Conservation (phyloP, 306 rosid species). For the Trifolium repens region DNA sequence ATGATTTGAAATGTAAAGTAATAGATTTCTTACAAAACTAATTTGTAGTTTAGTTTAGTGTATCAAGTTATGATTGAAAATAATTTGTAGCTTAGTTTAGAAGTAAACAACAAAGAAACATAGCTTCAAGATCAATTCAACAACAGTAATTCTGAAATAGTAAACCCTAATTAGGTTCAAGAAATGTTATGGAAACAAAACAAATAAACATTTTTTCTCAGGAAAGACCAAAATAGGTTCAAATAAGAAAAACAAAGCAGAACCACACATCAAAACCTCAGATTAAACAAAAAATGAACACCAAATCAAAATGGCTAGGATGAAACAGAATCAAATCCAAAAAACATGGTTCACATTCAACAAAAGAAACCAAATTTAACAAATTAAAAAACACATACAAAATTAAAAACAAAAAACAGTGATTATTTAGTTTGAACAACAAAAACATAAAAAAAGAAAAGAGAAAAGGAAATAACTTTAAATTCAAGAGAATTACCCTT, state of each 20-base stretch:
- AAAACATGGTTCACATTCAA: background rate
- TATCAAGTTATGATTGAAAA: background rate
- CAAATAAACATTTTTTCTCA: conserved; percentile 14
- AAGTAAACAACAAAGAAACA: conserved; percentile 5
- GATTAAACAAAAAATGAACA: conserved; percentile 10
- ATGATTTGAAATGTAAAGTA: conserved; percentile 38
- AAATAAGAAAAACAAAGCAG: background rate
- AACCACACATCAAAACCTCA: conserved; percentile 26
- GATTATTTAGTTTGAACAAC: background rate
- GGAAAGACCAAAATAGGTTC: conserved; percentile 2
- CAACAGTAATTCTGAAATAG: conserved; percentile 34
- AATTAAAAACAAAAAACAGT: background rate
- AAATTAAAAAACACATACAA: conserved; percentile 5
- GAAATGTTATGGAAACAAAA: conserved; percentile 6
- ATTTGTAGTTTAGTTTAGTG: background rate
- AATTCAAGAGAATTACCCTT: conserved; percentile 15
- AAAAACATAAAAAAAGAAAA: background rate
- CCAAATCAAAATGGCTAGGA: conserved; percentile 15
- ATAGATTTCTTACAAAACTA: conserved; percentile 27
- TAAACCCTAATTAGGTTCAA: conserved; percentile 22
- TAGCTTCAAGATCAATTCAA: conserved; percentile 20
- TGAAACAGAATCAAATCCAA: conserved; percentile 39
- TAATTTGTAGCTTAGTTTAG: background rate
- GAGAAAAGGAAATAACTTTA: background rate
- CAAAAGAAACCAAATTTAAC: conserved; percentile 39